Base-by-base conservation (phyloP, 345 rosid genomes). In the Gossypium stocksii region DNA sequence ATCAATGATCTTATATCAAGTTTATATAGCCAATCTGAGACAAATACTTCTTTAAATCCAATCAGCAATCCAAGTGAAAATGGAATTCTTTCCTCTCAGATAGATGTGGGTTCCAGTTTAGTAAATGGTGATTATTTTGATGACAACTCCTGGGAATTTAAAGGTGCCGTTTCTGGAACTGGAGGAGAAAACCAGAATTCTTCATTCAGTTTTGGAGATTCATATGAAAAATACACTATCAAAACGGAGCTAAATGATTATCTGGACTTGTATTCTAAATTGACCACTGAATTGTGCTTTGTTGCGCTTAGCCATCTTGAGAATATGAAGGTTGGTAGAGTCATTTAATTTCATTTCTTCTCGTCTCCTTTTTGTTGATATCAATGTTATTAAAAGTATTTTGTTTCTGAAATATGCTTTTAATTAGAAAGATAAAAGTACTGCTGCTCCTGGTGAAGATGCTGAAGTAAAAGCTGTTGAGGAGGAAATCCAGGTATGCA, bases 111-210 rank as follows among this genome's bases (percentile, higher is more conserved):
- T 73, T 71, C 89, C 73, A 73, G 70, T 70, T 72, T 74, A 74
- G 70, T 75, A 52, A 77, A 65, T 29, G 80, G 46, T 73, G 77
- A 77, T 17, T 79, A 86, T 81, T 85, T 83, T 81, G 87, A 86
- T 75, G 93, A 85, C 77, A 85, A 84, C 81, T 79, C 90, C 45
- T 94, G 97, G 98, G 93, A 89, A 70, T 89, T 86, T 85, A 84
- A 85, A 82, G 85, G 48, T 82, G 86, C 88, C 13, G 69, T 77
- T 71, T 62, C 79, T 51, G 86, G 80, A 77, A 69, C 79, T 45
- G 49, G 38, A 71, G 74, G 51, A 76, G 78, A 74, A 80, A 80
- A 73, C 61, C 82, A 59, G 66, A 77, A 59, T 20, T 77, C 74
- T 52, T 41, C 25, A 64, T 49, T 66, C 34, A 59, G 72, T 77